Base-by-base conservation (phyloP, 306 rosid species). In the Cyamopsis tetragonoloba region DNA sequence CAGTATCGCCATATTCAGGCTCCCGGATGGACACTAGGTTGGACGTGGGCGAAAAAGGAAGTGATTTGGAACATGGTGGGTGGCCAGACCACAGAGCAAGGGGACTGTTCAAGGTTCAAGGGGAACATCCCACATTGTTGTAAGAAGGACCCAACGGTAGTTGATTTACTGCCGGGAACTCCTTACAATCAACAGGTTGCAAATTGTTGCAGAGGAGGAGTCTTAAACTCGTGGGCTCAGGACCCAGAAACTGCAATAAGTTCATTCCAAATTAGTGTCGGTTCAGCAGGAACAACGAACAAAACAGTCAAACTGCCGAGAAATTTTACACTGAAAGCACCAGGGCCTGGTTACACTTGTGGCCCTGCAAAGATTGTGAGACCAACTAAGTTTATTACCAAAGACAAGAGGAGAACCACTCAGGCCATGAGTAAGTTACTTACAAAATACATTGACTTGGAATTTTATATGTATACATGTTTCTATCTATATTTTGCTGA, bases 21-120 rank as follows among this genome's bases (percentile, higher is more conserved):
- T 3, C 95, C 95, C 1, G 95, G 97, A n/a, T 91, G 95, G 97
- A 80, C 81, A 13, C 54, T 91, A 61, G 92, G 97, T 66, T 91
- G 92, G 97, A 84, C 92, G 46, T 91, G 97, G 97, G 92, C 97
- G 0, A 86, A 91, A 62, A 91, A 81, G 80, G 97, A 91, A 79
- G 95, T 91, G 19, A 88, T 88, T 41, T 88, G 92, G 95, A 82
- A 50, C 79, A 88, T 84, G 88, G 37, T 82, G 86, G 97, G 97
- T 66, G 62, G 62, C 53, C 97, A 88, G 75, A 77, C 97, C 64
- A 91, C 92, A 1, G 91, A 88, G 35, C 95, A 91, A 83, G 97
- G 95, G 1, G 92, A 88, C 49, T 91, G 95, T 71, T 91, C 95
- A 2, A 86, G 49, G 72, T 88, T 62, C 82, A 84, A 84, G 35